Evolutionary conservation across 108 stramenopile species (phyloP).

Genomic region (Skeletonema menzelii): DNA sequence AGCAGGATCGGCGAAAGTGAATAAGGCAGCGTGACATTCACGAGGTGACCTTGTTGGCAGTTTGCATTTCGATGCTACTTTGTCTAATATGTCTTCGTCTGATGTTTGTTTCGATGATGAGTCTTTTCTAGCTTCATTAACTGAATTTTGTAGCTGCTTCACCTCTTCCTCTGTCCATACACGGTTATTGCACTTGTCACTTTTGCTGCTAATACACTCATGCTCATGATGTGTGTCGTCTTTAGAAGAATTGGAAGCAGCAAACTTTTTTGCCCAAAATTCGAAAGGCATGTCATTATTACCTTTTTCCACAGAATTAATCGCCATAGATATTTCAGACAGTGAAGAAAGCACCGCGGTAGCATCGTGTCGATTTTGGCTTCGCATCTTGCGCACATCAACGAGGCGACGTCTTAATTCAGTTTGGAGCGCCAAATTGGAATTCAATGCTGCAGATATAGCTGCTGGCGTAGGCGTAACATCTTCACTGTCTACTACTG

Average conservation of each 20-base stretch:
- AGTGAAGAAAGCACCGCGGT: constrained; percentile 24
- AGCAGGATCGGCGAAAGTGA: constrained; percentile 24
- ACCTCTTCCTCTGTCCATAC: not conserved
- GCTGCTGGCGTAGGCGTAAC: constrained; percentile 18
- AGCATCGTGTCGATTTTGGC: constrained; percentile 29
- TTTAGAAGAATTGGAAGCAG: not conserved
- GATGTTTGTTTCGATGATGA: not conserved
- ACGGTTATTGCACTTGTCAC: not conserved
- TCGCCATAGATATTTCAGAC: not conserved
- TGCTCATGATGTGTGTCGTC: not conserved
- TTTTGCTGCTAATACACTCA: not conserved
- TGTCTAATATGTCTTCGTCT: constrained; percentile 10
- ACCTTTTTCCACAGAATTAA: not conserved
- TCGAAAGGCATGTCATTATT: constrained; percentile 2
- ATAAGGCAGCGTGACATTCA: constrained; percentile 25
- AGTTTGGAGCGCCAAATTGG: constrained; percentile 27
- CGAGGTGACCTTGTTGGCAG: constrained; percentile 20
- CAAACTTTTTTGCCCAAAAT: not conserved
- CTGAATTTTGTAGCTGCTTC: not conserved
- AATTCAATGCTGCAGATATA: constrained; percentile 25
- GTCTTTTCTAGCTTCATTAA: not conserved
- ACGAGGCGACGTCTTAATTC: constrained; percentile 32
- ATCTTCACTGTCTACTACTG: not conserved
- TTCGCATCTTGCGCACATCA: constrained; percentile 21
- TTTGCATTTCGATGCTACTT: constrained; percentile 26